Evolutionary conservation across 139 green algal species (phyloP).

Genomic region (Desmodesmus armatus): DNA sequence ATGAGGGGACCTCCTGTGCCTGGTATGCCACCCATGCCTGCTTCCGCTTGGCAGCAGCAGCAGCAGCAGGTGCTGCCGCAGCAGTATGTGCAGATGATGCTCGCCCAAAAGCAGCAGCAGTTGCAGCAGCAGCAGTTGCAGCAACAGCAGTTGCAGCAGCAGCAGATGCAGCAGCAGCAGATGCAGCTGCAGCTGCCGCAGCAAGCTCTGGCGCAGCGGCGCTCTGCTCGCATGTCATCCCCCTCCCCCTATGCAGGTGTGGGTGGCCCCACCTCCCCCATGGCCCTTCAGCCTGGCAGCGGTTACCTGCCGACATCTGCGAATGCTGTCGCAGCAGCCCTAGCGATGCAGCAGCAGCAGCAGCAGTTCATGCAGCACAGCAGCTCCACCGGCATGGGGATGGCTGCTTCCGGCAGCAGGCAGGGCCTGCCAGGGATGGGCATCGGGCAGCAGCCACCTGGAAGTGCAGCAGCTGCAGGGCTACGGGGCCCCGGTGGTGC

Average conservation of each 20-base stretch:
- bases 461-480: too few relatives aligned
- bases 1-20: too few relatives aligned
- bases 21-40: too few relatives aligned
- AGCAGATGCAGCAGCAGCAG: constrained; percentile 6
- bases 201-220: too few relatives aligned
- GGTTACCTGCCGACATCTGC: neutral
- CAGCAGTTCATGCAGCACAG: neutral
- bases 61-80: constrained; percentile 3
- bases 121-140: neutral
- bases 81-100: neutral
- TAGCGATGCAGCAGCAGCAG: neutral
- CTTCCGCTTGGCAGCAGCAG: constrained; percentile 14
- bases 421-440: neutral
- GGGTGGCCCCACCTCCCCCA: too few relatives aligned
- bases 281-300: neutral
- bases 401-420: neutral
- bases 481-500: too few relatives aligned
- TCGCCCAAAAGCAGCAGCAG: constrained; percentile 1
- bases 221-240: too few relatives aligned
- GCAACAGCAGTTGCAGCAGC: constrained; percentile 30
- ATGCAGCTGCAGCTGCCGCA: neutral
- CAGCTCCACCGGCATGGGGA: neutral
- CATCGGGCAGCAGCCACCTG: neutral
- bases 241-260: too few relatives aligned
- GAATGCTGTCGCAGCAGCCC: neutral